Evolutionary conservation across 2,329 filamentous ascomycete species (phyloP), one percentile per base, ranked within the genome.

Genomic region (Cordyceps farinosa): DNA sequence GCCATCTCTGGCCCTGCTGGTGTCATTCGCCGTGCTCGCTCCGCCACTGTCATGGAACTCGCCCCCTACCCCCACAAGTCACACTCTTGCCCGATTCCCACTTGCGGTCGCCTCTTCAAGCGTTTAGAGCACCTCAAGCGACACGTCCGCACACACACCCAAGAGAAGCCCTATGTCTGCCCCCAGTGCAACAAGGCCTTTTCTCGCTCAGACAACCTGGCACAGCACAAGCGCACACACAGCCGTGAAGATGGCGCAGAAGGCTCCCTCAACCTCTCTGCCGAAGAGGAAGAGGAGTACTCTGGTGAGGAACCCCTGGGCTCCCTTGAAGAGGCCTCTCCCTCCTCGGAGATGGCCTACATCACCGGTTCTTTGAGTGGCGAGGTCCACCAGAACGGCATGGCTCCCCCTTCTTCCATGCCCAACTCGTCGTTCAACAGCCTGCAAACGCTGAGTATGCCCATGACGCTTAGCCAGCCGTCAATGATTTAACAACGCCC

Each of bases 111-210:
- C 72, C 86, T 97, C 66, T 99, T 99, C 86, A 99, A 99, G 88
- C 89, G 95, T 78, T 87, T 99, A 82, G 95, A 99, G 82, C 95
- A 99, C 81, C 87, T 99, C 74, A 99, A 99, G 86, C 57, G 93
- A 84, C 95, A 99, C 81, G 95, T 99, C 77, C 91, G 95, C 80
- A 99, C 95, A 73, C 95, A 99, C 84, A 99, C 95, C 63, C 95
- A 99, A 84, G 95, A 99, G 83, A 91, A 94, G 80, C 95, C 95
- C 70, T 99, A 99, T 79, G 89, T 96, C 75, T 99, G 95, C 86
- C 90, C 91, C 70, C 89, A 96, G 78, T 99, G 95, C 87, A 97
- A 91, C 84, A 98, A 98, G 84, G 94, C 94, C 69, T 99, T 99
- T 78, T 98, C 95, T 65, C 86, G 95, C 79, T 98, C 94, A 73